Base-by-base conservation (phyloP, 139 green algal genomes). In the Tetradesmus lagerheimii region DNA sequence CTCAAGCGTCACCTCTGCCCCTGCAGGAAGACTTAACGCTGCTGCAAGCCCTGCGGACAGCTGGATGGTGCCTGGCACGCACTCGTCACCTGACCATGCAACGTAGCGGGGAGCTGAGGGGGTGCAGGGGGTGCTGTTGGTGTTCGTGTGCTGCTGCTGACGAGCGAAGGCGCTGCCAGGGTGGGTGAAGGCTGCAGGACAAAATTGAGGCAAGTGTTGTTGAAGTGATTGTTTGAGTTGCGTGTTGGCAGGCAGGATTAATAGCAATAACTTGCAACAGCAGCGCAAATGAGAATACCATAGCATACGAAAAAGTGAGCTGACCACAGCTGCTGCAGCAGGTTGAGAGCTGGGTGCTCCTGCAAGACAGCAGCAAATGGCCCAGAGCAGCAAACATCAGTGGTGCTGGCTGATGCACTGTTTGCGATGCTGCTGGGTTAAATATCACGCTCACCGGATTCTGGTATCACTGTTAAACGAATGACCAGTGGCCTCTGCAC, bases 11-110 rank as follows among this genome's bases (percentile, higher is more conserved):
- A 90, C 90, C 34, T 57, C 76, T 16, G 53, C 43, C 23, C 67
- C 86, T 27, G 77, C 66, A 12, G 35, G 89, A 12, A 90, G 87
- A 1, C 87, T 74, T 38, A 93, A 90, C 12, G 43, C 86, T 12
- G 29, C 14, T 25, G 80, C 75, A 62, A 91, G 38, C 5, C 78
- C 83, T 43, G 91, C 81, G 35, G 91, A 74, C 1, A 93, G 35
- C 37, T 90, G 87, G 23, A 93, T 76, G 11, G 75, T 31, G 62
- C 87, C 83, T 38, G 57, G 39, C 16, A 35, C 0, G 76, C 45
- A 50, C 31, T 31, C 38, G 34, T 35, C 38, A 5, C 83, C 74
- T 25, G 47, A 35, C 89, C 83, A 89, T 1, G 50, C 81, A 8
- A 62, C 71, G 34, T 82, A 90, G 45, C 62, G 77, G 2, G 77